phyloP scores from a whole-genome alignment of 495 filamentous ascomycete genomes.

The Aspergillus heteromorphus region DNA sequence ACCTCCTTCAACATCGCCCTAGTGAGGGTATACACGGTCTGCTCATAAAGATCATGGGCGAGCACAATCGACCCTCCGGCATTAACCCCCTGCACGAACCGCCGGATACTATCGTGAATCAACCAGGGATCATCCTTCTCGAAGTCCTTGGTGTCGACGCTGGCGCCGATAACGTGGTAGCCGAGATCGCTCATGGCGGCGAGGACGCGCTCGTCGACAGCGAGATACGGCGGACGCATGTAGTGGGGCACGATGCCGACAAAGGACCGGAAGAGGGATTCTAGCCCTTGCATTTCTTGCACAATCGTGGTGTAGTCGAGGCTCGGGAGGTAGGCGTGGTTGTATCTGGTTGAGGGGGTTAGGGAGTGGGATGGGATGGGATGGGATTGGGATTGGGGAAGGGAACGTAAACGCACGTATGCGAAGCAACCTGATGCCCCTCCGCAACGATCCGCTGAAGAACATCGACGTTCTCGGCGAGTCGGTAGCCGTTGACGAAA shows the following conservation, averaged over 20 bases:
- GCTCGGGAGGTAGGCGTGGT: slow-evolving; percentile 57
- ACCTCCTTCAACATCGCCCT: slow-evolving; percentile 35
- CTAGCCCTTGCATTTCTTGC: slow-evolving; percentile 64
- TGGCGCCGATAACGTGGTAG: slow-evolving; percentile 41
- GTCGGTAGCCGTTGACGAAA: slow-evolving; percentile 60
- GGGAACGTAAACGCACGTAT: slow-evolving; percentile 58
- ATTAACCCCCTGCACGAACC: slow-evolving; percentile 25
- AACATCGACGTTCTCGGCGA: slow-evolving; percentile 42
- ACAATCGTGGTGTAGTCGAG: slow-evolving; percentile 47
- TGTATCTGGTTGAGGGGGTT: slow-evolving; percentile 29
- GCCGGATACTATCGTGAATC: slow-evolving; percentile 25
- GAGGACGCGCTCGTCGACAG: slow-evolving; percentile 24
- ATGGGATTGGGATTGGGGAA: neutral
- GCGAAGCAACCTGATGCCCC: slow-evolving; percentile 72
- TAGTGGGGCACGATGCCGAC: slow-evolving; percentile 72
- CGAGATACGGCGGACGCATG: slow-evolving; percentile 49
- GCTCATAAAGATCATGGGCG: slow-evolving; percentile 40
- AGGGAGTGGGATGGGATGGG: neutral
- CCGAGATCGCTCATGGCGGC: slow-evolving; percentile 30
- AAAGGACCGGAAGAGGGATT: slow-evolving; percentile 63
- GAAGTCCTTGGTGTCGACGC: slow-evolving; percentile 45
- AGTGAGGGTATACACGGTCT: slow-evolving; percentile 34
- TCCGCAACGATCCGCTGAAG: slow-evolving; percentile 56
- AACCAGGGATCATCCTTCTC: slow-evolving; percentile 28
- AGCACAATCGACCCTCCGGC: slow-evolving; percentile 35